A percentile compares a stretch with the other conserved stretches of the same genome.
Evolutionary conservation across 2,329 filamentous ascomycete species (phyloP).

Genomic region (Xylaria sp.): DNA sequence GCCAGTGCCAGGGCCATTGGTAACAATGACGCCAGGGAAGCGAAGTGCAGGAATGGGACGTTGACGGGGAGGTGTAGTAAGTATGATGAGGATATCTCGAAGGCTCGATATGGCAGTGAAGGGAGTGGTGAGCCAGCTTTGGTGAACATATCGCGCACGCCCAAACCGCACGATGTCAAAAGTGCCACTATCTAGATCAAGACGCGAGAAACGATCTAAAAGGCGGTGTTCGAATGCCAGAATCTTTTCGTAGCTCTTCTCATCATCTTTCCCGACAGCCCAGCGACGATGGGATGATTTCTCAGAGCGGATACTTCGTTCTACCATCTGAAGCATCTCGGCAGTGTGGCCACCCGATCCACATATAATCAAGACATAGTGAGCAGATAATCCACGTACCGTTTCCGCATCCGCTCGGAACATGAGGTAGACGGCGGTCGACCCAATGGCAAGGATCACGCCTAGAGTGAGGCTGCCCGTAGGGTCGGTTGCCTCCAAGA

Average conservation of each 20-base stretch:
- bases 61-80: constrained; percentile 53
- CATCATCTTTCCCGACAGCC: constrained; percentile 80
- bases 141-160: constrained; percentile 84
- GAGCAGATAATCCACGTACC: constrained; percentile 36
- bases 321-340: constrained; percentile 90
- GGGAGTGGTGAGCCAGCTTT: constrained; percentile 79
- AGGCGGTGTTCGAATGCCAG: constrained; percentile 60
- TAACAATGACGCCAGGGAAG: constrained; percentile 81
- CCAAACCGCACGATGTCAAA: constrained; percentile 76
- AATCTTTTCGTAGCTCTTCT: constrained; percentile 75
- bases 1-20: constrained; percentile 89
- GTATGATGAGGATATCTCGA: constrained; percentile 67
- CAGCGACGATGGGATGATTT: constrained; percentile 78
- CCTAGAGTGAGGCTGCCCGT: not conserved
- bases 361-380: constrained; percentile 80
- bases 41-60: constrained; percentile 49
- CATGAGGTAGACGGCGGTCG: constrained; percentile 20
- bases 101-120: constrained; percentile 74
- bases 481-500: constrained; percentile 7
- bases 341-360: constrained; percentile 95
- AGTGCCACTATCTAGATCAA: constrained; percentile 53
- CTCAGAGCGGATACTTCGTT: constrained; percentile 64
- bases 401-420: constrained; percentile 1
- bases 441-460: not conserved
- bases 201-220: constrained; percentile 48